Evolutionary conservation across 805 yeast species (phyloP), one percentile per base, ranked within the genome.

Genomic region (Blastobotrys chiropterorum): DNA sequence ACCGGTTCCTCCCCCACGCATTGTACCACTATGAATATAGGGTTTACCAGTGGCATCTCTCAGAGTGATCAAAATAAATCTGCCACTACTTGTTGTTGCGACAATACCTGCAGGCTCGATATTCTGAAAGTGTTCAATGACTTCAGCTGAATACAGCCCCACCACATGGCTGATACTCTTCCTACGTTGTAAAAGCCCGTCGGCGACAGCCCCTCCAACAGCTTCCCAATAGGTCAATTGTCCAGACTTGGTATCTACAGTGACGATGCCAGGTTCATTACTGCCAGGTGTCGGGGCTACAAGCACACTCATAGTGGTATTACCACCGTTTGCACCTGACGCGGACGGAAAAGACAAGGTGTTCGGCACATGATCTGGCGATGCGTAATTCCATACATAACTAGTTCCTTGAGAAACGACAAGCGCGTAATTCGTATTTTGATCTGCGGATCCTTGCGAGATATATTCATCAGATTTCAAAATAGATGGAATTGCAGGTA

Each of bases 21-120:
- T 59, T 0, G 58, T 53, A 3, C 51, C 43, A 16, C 57, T 57
- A 1, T 50, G 8, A 8, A 70, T 47, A 2, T 62, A 61, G 0
- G 86, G 81, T 59, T 80, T 83, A 31, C 95, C 92, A 38, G 78
- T 72, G 46, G 79, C 72, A 65, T 89, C 94, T 55, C 85, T 77
- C 31, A 90, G 69, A 0, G 83, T 72, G 1, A 88, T 62, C 43
- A 86, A 71, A 3, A 83, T 64, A 43, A 84, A 79, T 54, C 90
- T 73, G 20, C 88, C 88, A 55, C 78, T 70, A 2, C 86, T 79
- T 0, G 97, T 88, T 5, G 89, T 78, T 6, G 85, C 62, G 0
- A 84, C 72, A 3, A 88, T 72, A 1, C 96, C 96, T 1, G 85
- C 80, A 0, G 94, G 90, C 56, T 82, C 88, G 8, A 84, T 74